Percentiles rank a stretch among this genome's conserved stretches.
These are phyloP conservation scores for Exobasidium cylindrosporum DNA, from an alignment of 1,284 basidiomycete genomes.

Conservation along the genomic window DNA sequence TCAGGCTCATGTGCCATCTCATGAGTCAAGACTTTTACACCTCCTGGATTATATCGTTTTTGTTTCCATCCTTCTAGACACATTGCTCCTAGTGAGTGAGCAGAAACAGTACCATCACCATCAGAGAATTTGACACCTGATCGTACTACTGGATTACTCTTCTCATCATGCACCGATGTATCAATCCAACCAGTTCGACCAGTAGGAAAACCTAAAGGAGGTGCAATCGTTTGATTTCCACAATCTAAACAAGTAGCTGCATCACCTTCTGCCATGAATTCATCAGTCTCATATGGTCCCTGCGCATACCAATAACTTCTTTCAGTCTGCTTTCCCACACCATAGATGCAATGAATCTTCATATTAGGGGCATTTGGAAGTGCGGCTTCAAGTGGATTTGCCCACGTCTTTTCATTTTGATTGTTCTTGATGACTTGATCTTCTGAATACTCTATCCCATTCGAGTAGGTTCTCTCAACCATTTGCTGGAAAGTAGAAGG, in stretches of 20 bases:
- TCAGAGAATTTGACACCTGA: slow-evolving; percentile 51
- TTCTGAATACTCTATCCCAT: slow-evolving; percentile 80
- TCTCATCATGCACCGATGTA: slow-evolving; percentile 24
- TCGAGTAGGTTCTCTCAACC: slow-evolving; percentile 86
- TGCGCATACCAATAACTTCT: slow-evolving; percentile 58
- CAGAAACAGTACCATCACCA: slow-evolving; percentile 90
- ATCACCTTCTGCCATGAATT: slow-evolving; percentile 22
- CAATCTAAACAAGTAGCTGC: slow-evolving; percentile 24
- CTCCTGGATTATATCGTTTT: slow-evolving; percentile 86
- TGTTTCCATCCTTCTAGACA: slow-evolving; percentile 88
- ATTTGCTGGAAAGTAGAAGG: slow-evolving; percentile 79
- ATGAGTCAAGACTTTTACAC: slow-evolving; percentile 71
- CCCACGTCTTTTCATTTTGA: slow-evolving; percentile 63
- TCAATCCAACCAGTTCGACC: slow-evolving; percentile 43
- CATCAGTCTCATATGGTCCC: slow-evolving; percentile 31
- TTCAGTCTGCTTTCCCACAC: slow-evolving; percentile 94
- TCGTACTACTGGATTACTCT: slow-evolving; percentile 35
- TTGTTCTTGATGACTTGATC: slow-evolving; percentile 49
- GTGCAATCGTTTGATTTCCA: slow-evolving; percentile 27
- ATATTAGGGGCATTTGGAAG: slow-evolving; percentile 83
- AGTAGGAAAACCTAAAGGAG: slow-evolving; percentile 39
- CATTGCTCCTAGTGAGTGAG: slow-evolving; percentile 88
- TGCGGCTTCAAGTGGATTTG: slow-evolving; percentile 83
- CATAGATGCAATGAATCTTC: slow-evolving; percentile 92
- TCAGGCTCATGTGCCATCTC: slow-evolving; percentile 86